Evolutionary conservation across 208 protist species (phyloP), one percentile per base, ranked within the genome.

Genomic region (Leishmania martiniquensis): DNA sequence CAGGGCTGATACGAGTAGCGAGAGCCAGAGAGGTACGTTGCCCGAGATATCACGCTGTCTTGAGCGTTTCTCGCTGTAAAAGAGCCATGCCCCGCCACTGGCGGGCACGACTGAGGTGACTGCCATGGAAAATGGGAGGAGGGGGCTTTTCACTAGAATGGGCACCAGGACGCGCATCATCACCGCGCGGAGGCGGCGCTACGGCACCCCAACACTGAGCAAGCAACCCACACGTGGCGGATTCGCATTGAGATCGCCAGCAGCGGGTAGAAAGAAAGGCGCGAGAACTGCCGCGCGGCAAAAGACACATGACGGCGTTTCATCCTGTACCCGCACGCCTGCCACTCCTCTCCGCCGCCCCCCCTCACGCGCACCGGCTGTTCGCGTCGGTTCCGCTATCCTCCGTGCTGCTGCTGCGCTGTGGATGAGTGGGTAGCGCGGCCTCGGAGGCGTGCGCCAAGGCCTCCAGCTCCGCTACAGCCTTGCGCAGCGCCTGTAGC

Each of bases 401-500:
- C 47, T 51, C 47, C 7, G 47, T 51, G 47, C 15, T 13, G 75
- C 57, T 49, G 69, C 68, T 73, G 49, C 55, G 34, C 51, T 55
- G 70, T 55, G 12, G 69, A 44, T 59, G 77, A 51, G 55, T 51
- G 5, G 67, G 63, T 22, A 63, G 45, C 22, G n/a, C 72, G 57
- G 4, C 17, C n/a, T 65, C 59, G 29, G 70, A 65, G 49, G 32
- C 62, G 17, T 34, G 22, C 72, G 13, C 72, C n/a, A 54, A 55
- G 32, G 45, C 57, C 37, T 83, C 78, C 67, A 77, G 57, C 57
- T 78, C 78, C 52, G 66, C 84, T 39, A 88, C 80, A 34, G 75
- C 63, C 62, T 81, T 77, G 39, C 88, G 82, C 59, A 92, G 80
- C 32, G 73, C 75, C 60, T 81, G 69, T 59, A 93, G 79, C 83